These are phyloP conservation scores for Metschnikowia similis DNA, from an alignment of 805 yeast species.

Conservation along the genomic window DNA sequence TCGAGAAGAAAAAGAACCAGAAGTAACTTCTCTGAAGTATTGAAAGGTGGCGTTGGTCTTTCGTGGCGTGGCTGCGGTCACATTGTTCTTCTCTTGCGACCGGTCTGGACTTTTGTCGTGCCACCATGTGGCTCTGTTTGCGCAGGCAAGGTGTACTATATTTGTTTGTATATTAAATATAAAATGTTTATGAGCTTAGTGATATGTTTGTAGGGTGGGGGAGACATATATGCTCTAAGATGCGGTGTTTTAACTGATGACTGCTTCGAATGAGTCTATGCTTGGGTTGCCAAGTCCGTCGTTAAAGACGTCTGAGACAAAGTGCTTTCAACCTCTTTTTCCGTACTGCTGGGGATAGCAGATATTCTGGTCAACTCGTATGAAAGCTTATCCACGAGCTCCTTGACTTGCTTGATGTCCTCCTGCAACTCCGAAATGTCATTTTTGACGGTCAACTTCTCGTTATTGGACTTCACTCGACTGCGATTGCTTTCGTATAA, in stretches of 20 bases:
- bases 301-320: neutral
- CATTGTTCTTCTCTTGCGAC: conserved; percentile 1
- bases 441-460: conserved; percentile 65
- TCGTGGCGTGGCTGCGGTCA: neutral
- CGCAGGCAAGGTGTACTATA: conserved; percentile 14
- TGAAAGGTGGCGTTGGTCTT: neutral
- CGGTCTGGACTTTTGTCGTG: conserved; percentile 1
- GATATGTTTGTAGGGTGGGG: neutral
- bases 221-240: neutral
- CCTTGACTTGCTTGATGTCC: conserved; percentile 57
- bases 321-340: neutral
- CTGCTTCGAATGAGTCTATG: neutral
- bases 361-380: conserved; percentile 11
- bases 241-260: neutral
- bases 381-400: conserved; percentile 13
- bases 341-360: conserved; percentile 1
- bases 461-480: conserved; percentile 55
- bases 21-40: conserved; percentile 6
- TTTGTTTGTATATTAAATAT: conserved; percentile 15
- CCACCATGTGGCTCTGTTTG: neutral
- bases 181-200: conserved; percentile 1
- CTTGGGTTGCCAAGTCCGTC: neutral
- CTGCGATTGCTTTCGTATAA: conserved; percentile 68
- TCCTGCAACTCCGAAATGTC: conserved; percentile 67
- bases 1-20: conserved; percentile 25